These are phyloP conservation scores for Berberis vulgaris DNA, from an alignment of 164 flowering plant species.

Conservation along the genomic window DNA sequence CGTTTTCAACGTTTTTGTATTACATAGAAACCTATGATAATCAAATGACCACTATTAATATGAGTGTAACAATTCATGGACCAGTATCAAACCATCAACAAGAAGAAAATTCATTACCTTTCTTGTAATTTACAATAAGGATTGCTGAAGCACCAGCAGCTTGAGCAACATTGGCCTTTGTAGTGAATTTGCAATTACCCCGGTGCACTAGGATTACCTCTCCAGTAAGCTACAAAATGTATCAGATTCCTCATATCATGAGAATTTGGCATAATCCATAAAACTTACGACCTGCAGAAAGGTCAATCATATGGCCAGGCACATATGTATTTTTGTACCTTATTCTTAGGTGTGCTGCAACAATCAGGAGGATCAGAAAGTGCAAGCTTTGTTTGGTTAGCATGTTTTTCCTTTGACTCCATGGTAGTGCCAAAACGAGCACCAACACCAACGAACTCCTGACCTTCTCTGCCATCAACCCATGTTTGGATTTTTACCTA, in stretches of 20 bases:
- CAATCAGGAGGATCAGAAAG: conserved; percentile 62
- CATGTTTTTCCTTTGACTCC: conserved; percentile 67
- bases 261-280: background rate
- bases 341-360: conserved; percentile 43
- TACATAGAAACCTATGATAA: no score
- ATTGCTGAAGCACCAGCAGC: conserved; percentile 86
- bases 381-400: conserved; percentile 41
- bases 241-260: background rate
- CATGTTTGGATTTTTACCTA: conserved; percentile 64
- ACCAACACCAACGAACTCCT: conserved; percentile 65
- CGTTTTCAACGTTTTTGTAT: no score
- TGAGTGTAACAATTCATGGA: no score
- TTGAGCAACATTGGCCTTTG: conserved; percentile 76
- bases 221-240: conserved; percentile 44
- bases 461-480: conserved; percentile 33
- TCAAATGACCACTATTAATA: no score
- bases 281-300: background rate
- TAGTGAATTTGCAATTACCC: conserved; percentile 81
- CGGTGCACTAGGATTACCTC: conserved; percentile 82
- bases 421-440: conserved; percentile 66
- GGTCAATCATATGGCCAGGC: background rate
- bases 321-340: conserved; percentile 28
- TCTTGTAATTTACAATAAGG: conserved; percentile 67
- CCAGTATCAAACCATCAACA: no score
- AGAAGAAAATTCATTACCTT: conserved; percentile 35